A percentile compares a stretch with the other conserved stretches of the same genome.
Evolutionary conservation across 768 basidiomycete genomes (phyloP).

Genomic region (Arthromyces matolae): DNA sequence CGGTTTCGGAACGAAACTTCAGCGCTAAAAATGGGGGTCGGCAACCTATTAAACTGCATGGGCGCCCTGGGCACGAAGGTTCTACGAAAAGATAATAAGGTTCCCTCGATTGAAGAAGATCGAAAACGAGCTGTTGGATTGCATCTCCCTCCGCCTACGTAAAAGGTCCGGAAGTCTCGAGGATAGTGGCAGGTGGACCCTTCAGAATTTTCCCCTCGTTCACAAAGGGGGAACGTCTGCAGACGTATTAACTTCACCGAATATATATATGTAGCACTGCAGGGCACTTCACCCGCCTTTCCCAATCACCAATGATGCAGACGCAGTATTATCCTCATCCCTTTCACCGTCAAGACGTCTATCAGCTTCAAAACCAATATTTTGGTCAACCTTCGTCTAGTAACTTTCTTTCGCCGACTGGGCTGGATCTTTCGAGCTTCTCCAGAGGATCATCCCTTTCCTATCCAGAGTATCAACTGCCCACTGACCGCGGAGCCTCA

Average conservation of each 20-base stretch:
- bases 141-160: slow-evolving; percentile 46
- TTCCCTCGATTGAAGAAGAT: slow-evolving; percentile 26
- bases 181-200: slow-evolving; percentile 42
- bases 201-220: slow-evolving; percentile 41
- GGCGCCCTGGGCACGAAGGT: slow-evolving; percentile 4
- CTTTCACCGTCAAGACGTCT: slow-evolving; percentile 28
- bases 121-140: slow-evolving; percentile 31
- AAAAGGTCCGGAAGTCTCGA: slow-evolving; percentile 39
- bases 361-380: slow-evolving; percentile 17
- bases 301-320: slow-evolving; percentile 34
- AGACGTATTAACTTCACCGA: slow-evolving; percentile 39
- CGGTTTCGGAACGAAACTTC: slow-evolving; percentile 13
- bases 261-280: slow-evolving; percentile 42
- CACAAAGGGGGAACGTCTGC: slow-evolving; percentile 35
- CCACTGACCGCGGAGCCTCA: slow-evolving; percentile 37
- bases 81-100: slow-evolving; percentile 13
- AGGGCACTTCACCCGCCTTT: slow-evolving; percentile 33
- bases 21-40: slow-evolving; percentile 13
- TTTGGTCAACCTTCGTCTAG: slow-evolving; percentile 21
- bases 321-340: slow-evolving; percentile 29
- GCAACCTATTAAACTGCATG: slow-evolving; percentile 9
- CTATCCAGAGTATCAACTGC: slow-evolving; percentile 41
- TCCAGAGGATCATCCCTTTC: slow-evolving; percentile 47
- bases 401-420: slow-evolving; percentile 28
- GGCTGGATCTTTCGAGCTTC: slow-evolving; percentile 39